Evolutionary conservation across 2,329 filamentous ascomycete genomes (phyloP), one percentile per base, ranked within the genome.

Genomic region (Nemania abortiva): DNA sequence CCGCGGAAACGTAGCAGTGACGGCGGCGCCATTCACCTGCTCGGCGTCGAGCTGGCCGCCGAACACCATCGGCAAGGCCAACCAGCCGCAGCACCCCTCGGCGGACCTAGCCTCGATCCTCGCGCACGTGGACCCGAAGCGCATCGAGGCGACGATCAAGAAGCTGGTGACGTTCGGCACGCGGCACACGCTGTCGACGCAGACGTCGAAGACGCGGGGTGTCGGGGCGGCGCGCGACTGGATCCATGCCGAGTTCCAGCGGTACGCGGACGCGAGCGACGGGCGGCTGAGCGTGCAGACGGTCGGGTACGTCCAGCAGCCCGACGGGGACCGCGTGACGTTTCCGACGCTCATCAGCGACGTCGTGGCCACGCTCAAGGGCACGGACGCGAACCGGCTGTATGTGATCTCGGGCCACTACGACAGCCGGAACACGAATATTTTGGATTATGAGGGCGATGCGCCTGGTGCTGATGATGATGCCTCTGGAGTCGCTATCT

Each of bases 381-480:
- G 87, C 2, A 83, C 81, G 1, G 80, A 80, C 1, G 80, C 81
- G 9, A 74, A 74, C 54, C 79, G 86, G 27, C 79, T 85, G 15
- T 88, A 88, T 70, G 84, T 88, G 1, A 82, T 87, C 31, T 85
- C 84, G 1, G 87, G 86, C 0, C 86, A 89, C 72, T 88, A 88
- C 74, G 87, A 89, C 72, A 84, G 81, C 61, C 81, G 87, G 13
- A 81, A 84, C 2, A 83, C 84, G 0, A 82, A 89, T 69, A 75
- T 85, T 0, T 76, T 85, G 59, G 82, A 89, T 75, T 88, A 84
- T 70, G 81, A 81, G 15, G 79, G 79, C 39, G 85, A 88, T 71
- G 83, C 86, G 1, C 87, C 87, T 0, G 87, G 87, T 1, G 87
- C 87, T 0, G 86, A 89, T 68, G 87, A 89, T 73, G 86, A 89